Evolutionary conservation across 2,329 filamentous ascomycete species (phyloP).

Genomic region (Ilyonectria destructans): DNA sequence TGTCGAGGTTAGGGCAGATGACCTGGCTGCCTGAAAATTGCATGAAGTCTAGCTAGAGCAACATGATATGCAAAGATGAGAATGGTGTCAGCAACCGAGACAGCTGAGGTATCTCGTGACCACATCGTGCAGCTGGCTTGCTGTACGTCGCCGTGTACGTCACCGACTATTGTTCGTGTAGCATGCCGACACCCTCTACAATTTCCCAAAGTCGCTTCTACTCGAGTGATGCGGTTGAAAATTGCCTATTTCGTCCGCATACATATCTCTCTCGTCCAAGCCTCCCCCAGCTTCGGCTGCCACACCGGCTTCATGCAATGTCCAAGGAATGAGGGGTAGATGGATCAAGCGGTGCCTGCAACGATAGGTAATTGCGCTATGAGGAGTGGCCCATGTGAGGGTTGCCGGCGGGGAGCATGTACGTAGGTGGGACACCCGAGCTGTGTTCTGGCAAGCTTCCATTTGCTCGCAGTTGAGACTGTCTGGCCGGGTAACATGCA

Average conservation of each 20-base stretch:
- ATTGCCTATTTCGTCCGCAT: conserved; percentile 18
- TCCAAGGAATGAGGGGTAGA: background rate
- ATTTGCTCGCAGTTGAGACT: conserved; percentile 15
- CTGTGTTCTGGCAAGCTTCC: conserved; percentile 7
- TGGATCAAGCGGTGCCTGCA: conserved; percentile 10
- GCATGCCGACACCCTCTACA: background rate
- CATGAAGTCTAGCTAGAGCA: background rate
- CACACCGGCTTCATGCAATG: background rate
- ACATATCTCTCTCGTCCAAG: conserved; percentile 7
- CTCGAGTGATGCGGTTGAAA: conserved; percentile 2
- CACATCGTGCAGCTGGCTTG: conserved; percentile 30
- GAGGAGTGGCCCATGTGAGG: conserved; percentile 9
- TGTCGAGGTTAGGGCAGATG: too few species aligned
- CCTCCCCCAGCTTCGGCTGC: conserved; percentile 5
- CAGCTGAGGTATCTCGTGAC: conserved; percentile 23
- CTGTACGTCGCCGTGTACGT: conserved; percentile 20
- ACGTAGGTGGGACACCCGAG: background rate
- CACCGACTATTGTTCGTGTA: conserved; percentile 14
- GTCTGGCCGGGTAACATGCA: conserved; percentile 17
- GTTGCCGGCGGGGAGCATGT: background rate
- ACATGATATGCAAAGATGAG: conserved; percentile 8
- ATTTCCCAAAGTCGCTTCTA: background rate
- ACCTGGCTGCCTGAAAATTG: background rate
- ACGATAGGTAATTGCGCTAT: conserved; percentile 15
- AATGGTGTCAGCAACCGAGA: background rate